Evolutionary conservation across 106 monocot species (phyloP), one percentile per base, ranked within the genome.

Genomic region (Dendrobium chrysotoxum): DNA sequence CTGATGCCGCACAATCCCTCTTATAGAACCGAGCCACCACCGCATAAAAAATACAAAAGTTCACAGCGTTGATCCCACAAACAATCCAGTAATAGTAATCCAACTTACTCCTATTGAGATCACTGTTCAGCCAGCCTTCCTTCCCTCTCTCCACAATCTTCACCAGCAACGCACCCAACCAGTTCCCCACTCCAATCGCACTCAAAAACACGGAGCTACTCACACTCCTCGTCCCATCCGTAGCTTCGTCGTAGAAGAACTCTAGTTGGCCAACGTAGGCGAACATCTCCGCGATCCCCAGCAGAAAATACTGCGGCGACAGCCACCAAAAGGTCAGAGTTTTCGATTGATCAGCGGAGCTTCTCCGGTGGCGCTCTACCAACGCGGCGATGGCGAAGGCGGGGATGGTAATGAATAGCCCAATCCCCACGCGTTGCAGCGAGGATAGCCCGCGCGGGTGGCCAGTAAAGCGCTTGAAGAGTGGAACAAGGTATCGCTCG

Each of bases 41-140:
- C 16, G 82, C 47, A 7, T 86, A 7, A 64, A 82, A 88, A 23
- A 79, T 77, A 0, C 75, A 17, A 20, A 91, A 83, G 57, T 87
- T 86, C 4, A 89, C 53, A 0, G 40, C 81, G 30, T 84, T 75
- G n/a, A 91, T 77, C 35, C 75, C 85, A 31, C 80, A 85, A 40
- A 91, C 66, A 7, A 92, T 23, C 84, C 86, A 87, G 78, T 87
- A 92, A 67, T 87, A 89, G 57, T 75, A 77, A 64, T 92, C 87
- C 53, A 92, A 30, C 58, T 57, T 78, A 11, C 89, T 85, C 66
- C 72, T 26, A 53, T 92, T 82, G 54, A 92, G 74, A 28, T 83
- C 30, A 82, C 28, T 81, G n/a, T 54, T 23, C 1, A 91, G 61
- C 89, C 92, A 92, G 58, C 83, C 83, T 17, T 39, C 71, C 50